Evolutionary conservation across 2,329 filamentous ascomycete species (phyloP).

Genomic region (Ceratocystis variospora): DNA sequence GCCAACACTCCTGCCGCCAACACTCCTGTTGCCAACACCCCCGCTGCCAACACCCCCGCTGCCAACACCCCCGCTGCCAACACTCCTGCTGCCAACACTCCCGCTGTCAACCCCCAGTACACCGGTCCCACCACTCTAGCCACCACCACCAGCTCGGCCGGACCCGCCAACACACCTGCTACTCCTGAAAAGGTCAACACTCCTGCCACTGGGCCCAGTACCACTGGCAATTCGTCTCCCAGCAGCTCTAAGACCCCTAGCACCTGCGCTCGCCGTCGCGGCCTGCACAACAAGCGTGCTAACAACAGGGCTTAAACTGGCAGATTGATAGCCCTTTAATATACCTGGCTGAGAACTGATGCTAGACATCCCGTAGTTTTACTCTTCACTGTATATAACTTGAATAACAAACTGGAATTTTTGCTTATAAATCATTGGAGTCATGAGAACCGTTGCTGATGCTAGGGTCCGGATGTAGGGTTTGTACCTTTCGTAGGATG

Average conservation of each 20-base stretch:
- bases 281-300: constrained; percentile 9
- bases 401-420: background rate
- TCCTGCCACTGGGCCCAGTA: background rate
- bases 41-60: background rate
- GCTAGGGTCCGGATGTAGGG: too few species aligned
- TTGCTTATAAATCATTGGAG: background rate
- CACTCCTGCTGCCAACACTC: background rate
- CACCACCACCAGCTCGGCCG: constrained; percentile 7
- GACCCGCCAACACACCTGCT: constrained; percentile 7
- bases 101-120: background rate
- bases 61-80: background rate
- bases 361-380: background rate
- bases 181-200: background rate
- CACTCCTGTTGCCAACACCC: background rate
- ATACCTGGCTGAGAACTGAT: background rate
- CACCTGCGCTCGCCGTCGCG: constrained; percentile 12
- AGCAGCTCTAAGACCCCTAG: constrained; percentile 2
- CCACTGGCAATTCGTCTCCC: constrained; percentile 1
- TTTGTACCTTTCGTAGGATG: too few species aligned
- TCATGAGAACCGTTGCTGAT: too few species aligned
- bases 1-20: background rate
- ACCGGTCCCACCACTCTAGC: constrained; percentile 11
- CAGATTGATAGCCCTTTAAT: background rate
- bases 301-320: background rate
- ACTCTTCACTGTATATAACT: constrained; percentile 4